Evolutionary conservation across 2,329 filamentous ascomycete species (phyloP).

Genomic region (Aspergillus ustus): DNA sequence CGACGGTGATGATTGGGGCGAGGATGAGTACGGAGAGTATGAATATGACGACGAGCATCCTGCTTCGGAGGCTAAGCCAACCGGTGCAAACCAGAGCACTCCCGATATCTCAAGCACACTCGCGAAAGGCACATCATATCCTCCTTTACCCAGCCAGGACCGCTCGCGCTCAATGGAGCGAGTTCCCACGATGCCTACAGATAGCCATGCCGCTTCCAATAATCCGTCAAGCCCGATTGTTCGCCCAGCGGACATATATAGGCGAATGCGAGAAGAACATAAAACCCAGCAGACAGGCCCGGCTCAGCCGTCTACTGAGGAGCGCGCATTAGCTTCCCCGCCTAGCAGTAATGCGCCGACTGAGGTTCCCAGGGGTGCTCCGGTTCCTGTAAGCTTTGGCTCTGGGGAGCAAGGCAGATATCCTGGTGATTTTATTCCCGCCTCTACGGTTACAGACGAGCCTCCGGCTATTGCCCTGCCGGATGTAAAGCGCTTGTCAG

Average conservation of each 20-base stretch:
- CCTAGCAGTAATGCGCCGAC: slow-evolving; percentile 4
- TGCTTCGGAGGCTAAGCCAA: slow-evolving; percentile 30
- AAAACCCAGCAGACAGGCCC: slow-evolving; percentile 47
- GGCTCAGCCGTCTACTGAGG: neutral
- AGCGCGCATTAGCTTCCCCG: slow-evolving; percentile 1
- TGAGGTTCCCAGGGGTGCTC: slow-evolving; percentile 6
- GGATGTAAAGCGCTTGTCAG: slow-evolving; percentile 49
- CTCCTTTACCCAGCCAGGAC: slow-evolving; percentile 35
- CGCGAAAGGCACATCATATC: slow-evolving; percentile 17
- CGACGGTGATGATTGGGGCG: slow-evolving; percentile 93
- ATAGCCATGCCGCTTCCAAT: slow-evolving; percentile 21
- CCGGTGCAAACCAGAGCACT: slow-evolving; percentile 33
- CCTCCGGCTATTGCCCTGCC: slow-evolving; percentile 41
- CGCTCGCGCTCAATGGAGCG: slow-evolving; percentile 48
- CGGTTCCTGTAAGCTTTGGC: slow-evolving; percentile 5
- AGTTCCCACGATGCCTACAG: slow-evolving; percentile 23
- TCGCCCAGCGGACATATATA: slow-evolving; percentile 78
- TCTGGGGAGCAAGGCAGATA: neutral
- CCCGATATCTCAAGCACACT: slow-evolving; percentile 24
- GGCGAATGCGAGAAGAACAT: slow-evolving; percentile 69
- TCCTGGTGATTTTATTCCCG: neutral
- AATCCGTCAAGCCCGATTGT: slow-evolving; percentile 66
- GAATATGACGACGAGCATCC: slow-evolving; percentile 66
- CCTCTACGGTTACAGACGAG: slow-evolving; percentile 17
- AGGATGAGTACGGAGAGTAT: slow-evolving; percentile 64